Evolutionary conservation across 305 asterid species (phyloP).

Genomic region (Solanum chacoense): DNA sequence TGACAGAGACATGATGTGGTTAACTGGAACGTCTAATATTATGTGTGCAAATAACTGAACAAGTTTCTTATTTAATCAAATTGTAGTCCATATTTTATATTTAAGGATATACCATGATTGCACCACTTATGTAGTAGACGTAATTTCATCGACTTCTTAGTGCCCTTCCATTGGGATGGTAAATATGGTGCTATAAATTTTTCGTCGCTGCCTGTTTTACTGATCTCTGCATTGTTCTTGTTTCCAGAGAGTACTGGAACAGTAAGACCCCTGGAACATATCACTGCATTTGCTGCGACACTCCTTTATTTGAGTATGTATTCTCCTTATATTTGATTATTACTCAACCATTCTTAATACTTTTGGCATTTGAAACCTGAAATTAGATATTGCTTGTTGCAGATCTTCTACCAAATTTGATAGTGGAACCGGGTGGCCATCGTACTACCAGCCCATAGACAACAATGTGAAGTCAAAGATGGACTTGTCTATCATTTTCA

Average conservation of each 20-base stretch:
- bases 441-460: slow-evolving; percentile 62
- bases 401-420: slow-evolving; percentile 86
- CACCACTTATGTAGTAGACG: neutral
- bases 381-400: neutral
- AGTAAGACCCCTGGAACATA: slow-evolving; percentile 71
- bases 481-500: slow-evolving; percentile 72
- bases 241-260: slow-evolving; percentile 75
- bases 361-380: neutral
- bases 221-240: neutral
- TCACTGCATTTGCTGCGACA: slow-evolving; percentile 83
- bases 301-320: slow-evolving; percentile 75
- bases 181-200: neutral
- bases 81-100: neutral
- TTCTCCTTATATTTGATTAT: neutral
- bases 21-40: neutral
- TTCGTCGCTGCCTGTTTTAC: neutral
- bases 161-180: neutral
- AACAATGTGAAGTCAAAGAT: slow-evolving; percentile 74
- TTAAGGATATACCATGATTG: neutral
- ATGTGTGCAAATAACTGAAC: neutral
- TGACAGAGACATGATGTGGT: neutral
- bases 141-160: neutral
- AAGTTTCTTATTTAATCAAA: neutral
- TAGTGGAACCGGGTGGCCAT: slow-evolving; percentile 96
- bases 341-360: neutral